Conservation (phyloP, 2,329 filamentous ascomycete genomes). For the Fusarium sublunatum region DNA sequence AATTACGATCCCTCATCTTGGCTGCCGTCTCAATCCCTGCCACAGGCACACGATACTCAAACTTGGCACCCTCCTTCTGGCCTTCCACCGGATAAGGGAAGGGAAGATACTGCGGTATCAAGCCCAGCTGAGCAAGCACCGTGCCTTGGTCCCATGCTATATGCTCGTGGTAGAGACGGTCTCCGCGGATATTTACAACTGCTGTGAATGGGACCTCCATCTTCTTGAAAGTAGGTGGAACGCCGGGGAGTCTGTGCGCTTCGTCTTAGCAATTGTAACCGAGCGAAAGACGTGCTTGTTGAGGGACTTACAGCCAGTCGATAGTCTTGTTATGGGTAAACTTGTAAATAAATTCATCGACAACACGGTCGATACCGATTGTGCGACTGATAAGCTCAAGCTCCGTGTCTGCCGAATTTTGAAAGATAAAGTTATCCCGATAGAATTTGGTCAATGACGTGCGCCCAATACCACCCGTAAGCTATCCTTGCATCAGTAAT, state of each 20-base stretch:
- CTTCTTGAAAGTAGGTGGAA: slow-evolving; percentile 64
- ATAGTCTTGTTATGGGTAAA: slow-evolving; percentile 72
- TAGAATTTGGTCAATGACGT: slow-evolving; percentile 74
- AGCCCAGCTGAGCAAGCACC: slow-evolving; percentile 67
- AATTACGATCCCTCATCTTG: slow-evolving; percentile 49
- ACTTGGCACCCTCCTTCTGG: slow-evolving; percentile 38
- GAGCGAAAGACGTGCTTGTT: accelerated
- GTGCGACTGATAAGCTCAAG: slow-evolving; percentile 78
- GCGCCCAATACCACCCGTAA: slow-evolving; percentile 77
- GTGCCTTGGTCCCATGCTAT: slow-evolving; percentile 76
- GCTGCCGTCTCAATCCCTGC: slow-evolving; percentile 47
- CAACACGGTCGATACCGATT: slow-evolving; percentile 75
- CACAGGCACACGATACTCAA: slow-evolving; percentile 51
- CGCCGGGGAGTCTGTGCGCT: slow-evolving; percentile 58
- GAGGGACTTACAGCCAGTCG: slow-evolving; percentile 72
- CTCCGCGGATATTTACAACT: slow-evolving; percentile 72
- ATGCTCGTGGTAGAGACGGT: slow-evolving; percentile 73
- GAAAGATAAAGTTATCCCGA: slow-evolving; percentile 78
- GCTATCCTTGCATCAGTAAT: slow-evolving; percentile 39
- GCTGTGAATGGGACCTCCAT: slow-evolving; percentile 70
- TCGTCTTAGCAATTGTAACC: neutral
- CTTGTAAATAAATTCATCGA: slow-evolving; percentile 76
- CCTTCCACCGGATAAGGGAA: slow-evolving; percentile 66
- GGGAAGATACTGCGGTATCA: slow-evolving; percentile 68
- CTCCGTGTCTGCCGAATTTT: slow-evolving; percentile 73